Evolutionary conservation across 768 basidiomycete species (phyloP).

Genomic region (Termitomyces sp.): DNA sequence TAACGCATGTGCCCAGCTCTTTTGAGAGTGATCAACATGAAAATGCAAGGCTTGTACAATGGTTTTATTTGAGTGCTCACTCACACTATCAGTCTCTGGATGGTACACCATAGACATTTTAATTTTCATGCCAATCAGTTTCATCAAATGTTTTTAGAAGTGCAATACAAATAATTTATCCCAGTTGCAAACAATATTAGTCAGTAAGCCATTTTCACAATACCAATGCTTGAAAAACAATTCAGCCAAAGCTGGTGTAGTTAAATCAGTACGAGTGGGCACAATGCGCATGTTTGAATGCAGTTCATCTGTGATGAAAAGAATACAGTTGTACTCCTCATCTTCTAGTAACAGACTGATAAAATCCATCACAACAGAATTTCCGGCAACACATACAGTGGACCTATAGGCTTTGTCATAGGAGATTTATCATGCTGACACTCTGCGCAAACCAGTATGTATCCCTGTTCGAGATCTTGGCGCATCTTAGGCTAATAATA

Average conservation of each 20-base stretch:
- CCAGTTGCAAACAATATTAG: neutral
- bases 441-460: conserved; percentile 6
- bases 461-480: conserved; percentile 3
- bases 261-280: neutral
- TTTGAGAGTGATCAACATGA: neutral
- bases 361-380: neutral
- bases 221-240: neutral
- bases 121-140: neutral
- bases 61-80: neutral
- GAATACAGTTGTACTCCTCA: neutral
- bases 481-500: conserved; percentile 35
- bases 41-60: neutral
- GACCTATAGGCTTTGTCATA: conserved; percentile 18
- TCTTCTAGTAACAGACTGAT: neutral
- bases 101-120: neutral
- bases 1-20: neutral
- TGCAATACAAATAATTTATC: neutral
- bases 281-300: neutral
- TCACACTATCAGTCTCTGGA: neutral
- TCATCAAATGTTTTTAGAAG: neutral
- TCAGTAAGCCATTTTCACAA: neutral
- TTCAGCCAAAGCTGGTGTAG: neutral
- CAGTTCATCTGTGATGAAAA: neutral
- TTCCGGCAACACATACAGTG: conserved; percentile 15
- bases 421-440: conserved; percentile 23